Conservation (phyloP, 805 yeast species). For the Candida hispaniensis region DNA sequence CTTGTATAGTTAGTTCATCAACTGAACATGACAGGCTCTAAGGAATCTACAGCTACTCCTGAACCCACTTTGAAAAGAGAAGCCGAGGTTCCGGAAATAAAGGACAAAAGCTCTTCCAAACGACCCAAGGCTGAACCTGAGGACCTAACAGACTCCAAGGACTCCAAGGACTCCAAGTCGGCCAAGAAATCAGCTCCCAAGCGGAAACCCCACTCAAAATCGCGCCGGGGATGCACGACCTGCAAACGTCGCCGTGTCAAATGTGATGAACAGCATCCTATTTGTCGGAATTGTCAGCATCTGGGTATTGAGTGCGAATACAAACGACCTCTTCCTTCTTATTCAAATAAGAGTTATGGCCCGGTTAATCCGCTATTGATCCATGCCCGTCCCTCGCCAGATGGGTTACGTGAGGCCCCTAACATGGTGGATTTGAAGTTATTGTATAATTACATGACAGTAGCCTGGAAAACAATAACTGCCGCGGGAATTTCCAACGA, state of each 20-base stretch:
- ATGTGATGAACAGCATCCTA: conserved; percentile 80
- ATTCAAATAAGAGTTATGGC: conserved; percentile 3
- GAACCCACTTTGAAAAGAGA: no score
- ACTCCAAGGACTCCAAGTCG: no score
- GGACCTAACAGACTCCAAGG: conserved; percentile 2
- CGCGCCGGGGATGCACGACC: conserved; percentile 79
- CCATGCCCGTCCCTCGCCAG: conserved; percentile 19
- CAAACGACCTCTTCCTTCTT: conserved; percentile 18
- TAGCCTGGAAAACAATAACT: conserved; percentile 77
- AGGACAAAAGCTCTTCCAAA: conserved; percentile 1
- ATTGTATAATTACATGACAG: conserved; percentile 78
- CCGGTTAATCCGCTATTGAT: conserved; percentile 6
- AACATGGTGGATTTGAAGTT: conserved; percentile 69
- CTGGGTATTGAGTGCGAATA: conserved; percentile 73
- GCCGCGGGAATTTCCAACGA: conserved; percentile 84
- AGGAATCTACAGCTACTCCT: no score
- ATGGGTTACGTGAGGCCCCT: conserved; percentile 30
- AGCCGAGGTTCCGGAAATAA: no score
- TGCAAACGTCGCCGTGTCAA: conserved; percentile 86
- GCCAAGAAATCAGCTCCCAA: conserved; percentile 31
- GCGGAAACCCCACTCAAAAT: conserved; percentile 80
- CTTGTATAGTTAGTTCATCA: no score
- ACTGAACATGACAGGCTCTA: no score
- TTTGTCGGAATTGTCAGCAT: conserved; percentile 67
- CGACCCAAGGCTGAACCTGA: conserved; percentile 8